Evolutionary conservation across 2,329 filamentous ascomycete genomes (phyloP).

Genomic region (Passalora sequoiae): DNA sequence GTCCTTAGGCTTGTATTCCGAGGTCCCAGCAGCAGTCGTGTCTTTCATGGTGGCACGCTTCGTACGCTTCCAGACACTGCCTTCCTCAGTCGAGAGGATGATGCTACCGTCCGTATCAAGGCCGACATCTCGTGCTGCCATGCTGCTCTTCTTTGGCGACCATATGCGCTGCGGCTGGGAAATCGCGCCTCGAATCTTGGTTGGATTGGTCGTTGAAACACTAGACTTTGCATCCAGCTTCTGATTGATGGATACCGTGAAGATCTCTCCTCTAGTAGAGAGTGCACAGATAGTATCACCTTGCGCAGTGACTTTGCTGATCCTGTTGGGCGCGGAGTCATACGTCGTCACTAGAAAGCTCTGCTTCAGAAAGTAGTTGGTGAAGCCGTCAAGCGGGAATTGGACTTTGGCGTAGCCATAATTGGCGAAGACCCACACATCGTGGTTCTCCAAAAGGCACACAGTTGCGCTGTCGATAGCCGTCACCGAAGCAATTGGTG

Average conservation of each 20-base stretch:
- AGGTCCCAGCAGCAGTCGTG: slow-evolving; percentile 44
- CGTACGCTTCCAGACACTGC: slow-evolving; percentile 86
- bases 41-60: slow-evolving; percentile 77
- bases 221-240: slow-evolving; percentile 57
- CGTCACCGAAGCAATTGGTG: slow-evolving; percentile 69
- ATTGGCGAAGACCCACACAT: slow-evolving; percentile 90
- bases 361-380: slow-evolving; percentile 62
- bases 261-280: slow-evolving; percentile 78
- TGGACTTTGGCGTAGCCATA: slow-evolving; percentile 90
- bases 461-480: slow-evolving; percentile 88
- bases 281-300: slow-evolving; percentile 89
- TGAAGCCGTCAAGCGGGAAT: slow-evolving; percentile 71
- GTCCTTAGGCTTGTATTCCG: slow-evolving; percentile 67
- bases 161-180: slow-evolving; percentile 77
- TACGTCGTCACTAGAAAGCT: slow-evolving; percentile 62
- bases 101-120: slow-evolving; percentile 92
- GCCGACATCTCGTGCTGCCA: slow-evolving; percentile 79
- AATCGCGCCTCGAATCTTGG: slow-evolving; percentile 79
- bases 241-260: slow-evolving; percentile 71
- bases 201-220: slow-evolving; percentile 83
- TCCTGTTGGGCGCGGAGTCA: slow-evolving; percentile 60
- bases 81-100: slow-evolving; percentile 86
- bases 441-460: slow-evolving; percentile 76
- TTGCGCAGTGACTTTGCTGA: slow-evolving; percentile 73
- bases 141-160: slow-evolving; percentile 77